Evolutionary conservation across 345 rosid genomes (phyloP).

Genomic region (Aquilaria malaccensis): DNA sequence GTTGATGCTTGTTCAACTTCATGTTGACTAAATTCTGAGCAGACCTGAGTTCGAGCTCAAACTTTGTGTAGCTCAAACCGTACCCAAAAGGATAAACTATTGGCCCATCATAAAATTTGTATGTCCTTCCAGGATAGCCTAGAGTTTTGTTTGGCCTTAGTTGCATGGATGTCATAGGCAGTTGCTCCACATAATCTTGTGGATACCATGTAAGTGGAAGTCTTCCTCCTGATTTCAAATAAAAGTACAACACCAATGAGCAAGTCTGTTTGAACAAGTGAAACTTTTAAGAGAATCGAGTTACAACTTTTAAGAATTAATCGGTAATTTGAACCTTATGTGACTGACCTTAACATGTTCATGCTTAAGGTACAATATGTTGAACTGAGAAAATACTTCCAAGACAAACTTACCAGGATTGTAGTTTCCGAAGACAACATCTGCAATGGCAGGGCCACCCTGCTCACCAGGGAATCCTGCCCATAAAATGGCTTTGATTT

Average conservation of each 20-base stretch:
- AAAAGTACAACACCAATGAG: neutral
- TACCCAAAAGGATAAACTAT: conserved; percentile 38
- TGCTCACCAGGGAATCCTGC: conserved; percentile 49
- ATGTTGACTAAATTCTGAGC: neutral
- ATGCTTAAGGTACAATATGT: no score
- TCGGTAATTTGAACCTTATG: neutral
- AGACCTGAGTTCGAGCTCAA: conserved; percentile 7
- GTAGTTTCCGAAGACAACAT: conserved; percentile 35
- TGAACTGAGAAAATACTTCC: no score
- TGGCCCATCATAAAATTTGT: conserved; percentile 36
- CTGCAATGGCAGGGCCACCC: conserved; percentile 43
- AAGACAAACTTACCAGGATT: conserved; percentile 28
- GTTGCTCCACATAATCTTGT: conserved; percentile 10
- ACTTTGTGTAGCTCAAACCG: conserved; percentile 34
- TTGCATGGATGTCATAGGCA: conserved; percentile 44
- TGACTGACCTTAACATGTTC: no score
- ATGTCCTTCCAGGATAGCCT: conserved; percentile 35
- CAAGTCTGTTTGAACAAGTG: no score
- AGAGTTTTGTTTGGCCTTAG: conserved; percentile 22
- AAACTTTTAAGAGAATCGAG: no score
- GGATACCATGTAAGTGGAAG: conserved; percentile 35
- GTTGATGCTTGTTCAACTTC: conserved; percentile 13
- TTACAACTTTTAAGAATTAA: no score
- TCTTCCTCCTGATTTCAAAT: conserved; percentile 29
- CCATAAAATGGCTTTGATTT: conserved; percentile 37